Evolutionary conservation across 257 asterid genomes (phyloP).

Genomic region (Nemophila menziesii): DNA sequence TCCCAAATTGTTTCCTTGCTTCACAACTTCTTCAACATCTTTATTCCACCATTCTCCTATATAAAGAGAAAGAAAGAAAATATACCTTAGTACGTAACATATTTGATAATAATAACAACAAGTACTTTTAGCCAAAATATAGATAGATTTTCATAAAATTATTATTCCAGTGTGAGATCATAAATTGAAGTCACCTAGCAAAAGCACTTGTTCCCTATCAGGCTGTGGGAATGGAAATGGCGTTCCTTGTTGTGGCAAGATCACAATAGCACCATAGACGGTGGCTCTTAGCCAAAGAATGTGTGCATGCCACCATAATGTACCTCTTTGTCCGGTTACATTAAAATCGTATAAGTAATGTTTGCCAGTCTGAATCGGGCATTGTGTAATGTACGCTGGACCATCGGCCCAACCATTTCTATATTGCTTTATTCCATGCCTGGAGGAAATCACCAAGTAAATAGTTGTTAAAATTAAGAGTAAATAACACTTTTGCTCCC

Average conservation of each 20-base stretch:
- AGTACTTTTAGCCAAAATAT: no score
- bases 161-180: no score
- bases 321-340: conserved; percentile 40
- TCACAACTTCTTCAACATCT: conserved; percentile 38
- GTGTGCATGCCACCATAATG: conserved; percentile 44
- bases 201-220: conserved; percentile 2
- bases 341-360: conserved; percentile 31
- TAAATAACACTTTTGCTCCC: no score
- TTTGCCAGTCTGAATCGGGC: conserved; percentile 52
- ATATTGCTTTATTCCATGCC: conserved; percentile 64
- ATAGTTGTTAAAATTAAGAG: no score
- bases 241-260: conserved; percentile 40
- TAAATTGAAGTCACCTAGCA: neutral
- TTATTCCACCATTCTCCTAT: conserved; percentile 62
- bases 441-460: conserved; percentile 4
- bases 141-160: no score
- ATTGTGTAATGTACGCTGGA: conserved; percentile 55
- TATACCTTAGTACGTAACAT: no score
- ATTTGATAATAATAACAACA: no score
- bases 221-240: conserved; percentile 64
- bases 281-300: conserved; percentile 63
- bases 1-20: conserved; percentile 38
- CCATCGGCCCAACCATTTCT: conserved; percentile 45
- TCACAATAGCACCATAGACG: conserved; percentile 57
- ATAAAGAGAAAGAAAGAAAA: neutral